Evolutionary conservation across 805 yeast genomes (phyloP).

Genomic region (Cyberlindnera saturnus): DNA sequence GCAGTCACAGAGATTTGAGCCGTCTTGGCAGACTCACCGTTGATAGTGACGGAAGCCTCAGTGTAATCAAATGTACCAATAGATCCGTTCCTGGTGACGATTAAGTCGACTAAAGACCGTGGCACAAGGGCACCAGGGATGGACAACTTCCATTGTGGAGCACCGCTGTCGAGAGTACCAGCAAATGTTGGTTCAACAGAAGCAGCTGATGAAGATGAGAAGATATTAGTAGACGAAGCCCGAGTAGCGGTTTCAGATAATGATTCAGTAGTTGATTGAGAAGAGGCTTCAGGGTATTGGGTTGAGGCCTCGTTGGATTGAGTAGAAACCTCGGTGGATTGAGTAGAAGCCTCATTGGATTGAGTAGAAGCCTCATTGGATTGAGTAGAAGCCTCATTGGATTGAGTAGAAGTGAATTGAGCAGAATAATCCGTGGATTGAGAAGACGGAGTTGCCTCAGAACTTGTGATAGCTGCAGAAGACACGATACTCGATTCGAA

Average conservation of each 20-base stretch:
- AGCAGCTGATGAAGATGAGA: neutral
- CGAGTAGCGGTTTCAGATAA: neutral
- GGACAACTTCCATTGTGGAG: constrained; percentile 11
- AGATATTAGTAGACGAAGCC: neutral
- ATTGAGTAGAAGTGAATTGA: neutral
- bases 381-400: neutral
- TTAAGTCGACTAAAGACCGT: constrained; percentile 12
- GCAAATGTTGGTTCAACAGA: constrained; percentile 1
- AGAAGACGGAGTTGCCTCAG: neutral
- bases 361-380: neutral
- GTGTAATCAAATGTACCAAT: constrained; percentile 9
- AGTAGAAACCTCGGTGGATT: neutral
- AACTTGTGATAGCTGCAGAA: neutral
- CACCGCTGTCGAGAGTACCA: constrained; percentile 8
- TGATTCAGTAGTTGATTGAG: no score
- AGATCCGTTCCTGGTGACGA: constrained; percentile 1
- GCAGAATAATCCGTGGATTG: neutral
- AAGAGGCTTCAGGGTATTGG: no score
- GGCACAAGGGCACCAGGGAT: constrained; percentile 20
- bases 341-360: neutral
- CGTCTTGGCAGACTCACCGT: constrained; percentile 4
- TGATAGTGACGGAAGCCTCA: constrained; percentile 5
- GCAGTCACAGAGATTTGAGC: neutral
- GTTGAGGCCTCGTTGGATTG: neutral
- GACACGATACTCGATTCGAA: neutral